Evolutionary conservation across 345 rosid species (phyloP).

Genomic region (Kernera saxatilis): DNA sequence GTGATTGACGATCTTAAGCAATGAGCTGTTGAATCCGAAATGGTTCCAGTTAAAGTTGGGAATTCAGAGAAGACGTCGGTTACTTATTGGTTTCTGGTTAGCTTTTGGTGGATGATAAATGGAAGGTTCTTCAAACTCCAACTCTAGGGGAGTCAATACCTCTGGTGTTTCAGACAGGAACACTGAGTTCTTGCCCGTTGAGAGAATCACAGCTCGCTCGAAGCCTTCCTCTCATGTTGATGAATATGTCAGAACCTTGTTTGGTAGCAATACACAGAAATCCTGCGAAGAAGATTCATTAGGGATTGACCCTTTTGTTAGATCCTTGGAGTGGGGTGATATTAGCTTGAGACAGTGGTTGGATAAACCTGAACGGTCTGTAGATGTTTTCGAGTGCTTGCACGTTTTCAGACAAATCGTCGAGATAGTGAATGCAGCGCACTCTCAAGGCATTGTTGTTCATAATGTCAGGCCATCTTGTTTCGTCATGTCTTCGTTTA

Average conservation of each 20-base stretch:
- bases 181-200: slow-evolving; percentile 29
- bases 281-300: slow-evolving; percentile 43
- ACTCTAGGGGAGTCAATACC: slow-evolving; percentile 52
- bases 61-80: slow-evolving; percentile 37
- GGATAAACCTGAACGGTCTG: slow-evolving; percentile 66
- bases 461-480: slow-evolving; percentile 95
- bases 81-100: slow-evolving; percentile 38
- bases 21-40: slow-evolving; percentile 44
- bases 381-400: slow-evolving; percentile 77
- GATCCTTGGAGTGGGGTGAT: slow-evolving; percentile 72
- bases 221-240: slow-evolving; percentile 46
- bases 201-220: slow-evolving; percentile 28
- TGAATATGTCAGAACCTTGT: slow-evolving; percentile 48
- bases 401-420: slow-evolving; percentile 92
- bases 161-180: slow-evolving; percentile 57
- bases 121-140: slow-evolving; percentile 84
- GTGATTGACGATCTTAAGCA: slow-evolving; percentile 11
- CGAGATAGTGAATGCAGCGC: slow-evolving; percentile 77
- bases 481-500: slow-evolving; percentile 85
- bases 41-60: slow-evolving; percentile 39
- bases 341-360: slow-evolving; percentile 95
- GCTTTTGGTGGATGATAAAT: slow-evolving; percentile 53
- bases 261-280: slow-evolving; percentile 34
- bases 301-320: slow-evolving; percentile 46
- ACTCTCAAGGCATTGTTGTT: slow-evolving; percentile 87